A percentile compares a stretch with the other conserved stretches of the same genome.
Conservation (phyloP, 2,329 filamentous ascomycete genomes). For the Ceratocystis eucalypticola region DNA sequence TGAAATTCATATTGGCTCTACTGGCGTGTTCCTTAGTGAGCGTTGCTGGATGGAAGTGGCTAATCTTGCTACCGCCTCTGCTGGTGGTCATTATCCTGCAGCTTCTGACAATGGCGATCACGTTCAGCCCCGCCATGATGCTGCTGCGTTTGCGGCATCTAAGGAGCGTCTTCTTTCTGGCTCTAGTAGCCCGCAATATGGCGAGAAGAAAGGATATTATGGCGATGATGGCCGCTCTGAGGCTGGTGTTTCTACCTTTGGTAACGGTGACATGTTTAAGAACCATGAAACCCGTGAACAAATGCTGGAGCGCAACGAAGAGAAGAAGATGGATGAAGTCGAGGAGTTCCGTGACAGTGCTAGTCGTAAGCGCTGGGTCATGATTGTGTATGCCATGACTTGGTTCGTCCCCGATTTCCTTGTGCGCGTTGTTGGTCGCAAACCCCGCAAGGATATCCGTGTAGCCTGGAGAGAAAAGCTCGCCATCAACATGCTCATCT, state of each 20-base stretch:
- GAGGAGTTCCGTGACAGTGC: constrained; percentile 67
- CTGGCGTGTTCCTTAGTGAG: constrained; percentile 90
- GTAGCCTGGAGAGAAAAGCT: constrained; percentile 94
- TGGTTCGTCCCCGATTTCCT: constrained; percentile 78
- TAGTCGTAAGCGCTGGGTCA: constrained; percentile 82
- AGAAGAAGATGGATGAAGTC: constrained; percentile 78
- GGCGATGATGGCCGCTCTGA: constrained; percentile 79
- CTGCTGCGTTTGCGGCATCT: constrained; percentile 47
- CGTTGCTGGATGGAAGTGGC: constrained; percentile 88
- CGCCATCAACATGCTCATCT: constrained; percentile 96
- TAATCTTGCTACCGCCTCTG: constrained; percentile 39
- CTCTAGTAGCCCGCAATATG: constrained; percentile 42
- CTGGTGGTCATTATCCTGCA: constrained; percentile 33
- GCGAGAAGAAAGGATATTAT: constrained; percentile 77
- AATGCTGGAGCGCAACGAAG: constrained; percentile 89
- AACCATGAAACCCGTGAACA: constrained; percentile 88
- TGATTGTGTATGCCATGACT: constrained; percentile 68
- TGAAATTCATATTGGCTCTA: constrained; percentile 79
- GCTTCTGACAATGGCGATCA: constrained; percentile 51
- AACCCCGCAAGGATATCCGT: constrained; percentile 84
- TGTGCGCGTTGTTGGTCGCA: constrained; percentile 63
- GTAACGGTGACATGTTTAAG: constrained; percentile 93
- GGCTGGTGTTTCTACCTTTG: constrained; percentile 79
- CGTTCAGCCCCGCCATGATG: constrained; percentile 37
- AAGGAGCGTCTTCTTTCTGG: constrained; percentile 46